Evolutionary conservation across 768 basidiomycete species (phyloP).

Genomic region (Tylopilus cervinicoccineus): DNA sequence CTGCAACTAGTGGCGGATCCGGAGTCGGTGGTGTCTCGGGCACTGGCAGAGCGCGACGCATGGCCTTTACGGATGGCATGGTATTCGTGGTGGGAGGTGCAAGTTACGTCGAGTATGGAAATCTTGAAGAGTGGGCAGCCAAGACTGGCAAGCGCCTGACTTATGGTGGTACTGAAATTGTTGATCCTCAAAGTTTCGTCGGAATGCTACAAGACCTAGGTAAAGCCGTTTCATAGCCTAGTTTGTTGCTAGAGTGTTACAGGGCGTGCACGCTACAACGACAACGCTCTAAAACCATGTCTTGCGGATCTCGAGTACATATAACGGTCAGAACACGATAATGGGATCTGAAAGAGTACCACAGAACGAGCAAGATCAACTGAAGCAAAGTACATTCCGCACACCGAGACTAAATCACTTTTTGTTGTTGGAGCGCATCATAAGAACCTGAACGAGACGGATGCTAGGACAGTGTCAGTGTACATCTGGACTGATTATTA

Average conservation of each 20-base stretch:
- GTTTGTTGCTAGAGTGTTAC: neutral
- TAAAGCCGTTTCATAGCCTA: slow-evolving; percentile 31
- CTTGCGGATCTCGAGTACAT: slow-evolving; percentile 30
- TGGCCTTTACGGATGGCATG: slow-evolving; percentile 84
- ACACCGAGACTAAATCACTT: slow-evolving; percentile 36
- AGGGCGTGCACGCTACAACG: neutral
- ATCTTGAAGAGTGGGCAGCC: slow-evolving; percentile 89
- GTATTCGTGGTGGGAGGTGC: slow-evolving; percentile 97
- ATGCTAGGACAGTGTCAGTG: slow-evolving; percentile 43
- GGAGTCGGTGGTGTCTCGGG: slow-evolving; percentile 33
- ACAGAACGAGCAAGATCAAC: slow-evolving; percentile 7
- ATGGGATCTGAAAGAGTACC: slow-evolving; percentile 7
- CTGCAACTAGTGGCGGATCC: slow-evolving; percentile 44
- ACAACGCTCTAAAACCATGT: no score
- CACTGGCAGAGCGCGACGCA: slow-evolving; percentile 45
- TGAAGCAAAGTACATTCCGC: neutral
- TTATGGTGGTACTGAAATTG: slow-evolving; percentile 94
- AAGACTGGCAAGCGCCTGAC: slow-evolving; percentile 81
- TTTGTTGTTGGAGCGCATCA: slow-evolving; percentile 56
- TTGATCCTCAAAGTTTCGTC: slow-evolving; percentile 86
- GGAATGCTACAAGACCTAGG: slow-evolving; percentile 64
- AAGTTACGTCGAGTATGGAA: slow-evolving; percentile 96
- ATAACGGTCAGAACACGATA: neutral
- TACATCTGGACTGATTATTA: neutral
- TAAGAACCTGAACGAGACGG: slow-evolving; percentile 75